Evolutionary conservation across 805 yeast genomes (phyloP).

Genomic region (Barnettozyma californica): DNA sequence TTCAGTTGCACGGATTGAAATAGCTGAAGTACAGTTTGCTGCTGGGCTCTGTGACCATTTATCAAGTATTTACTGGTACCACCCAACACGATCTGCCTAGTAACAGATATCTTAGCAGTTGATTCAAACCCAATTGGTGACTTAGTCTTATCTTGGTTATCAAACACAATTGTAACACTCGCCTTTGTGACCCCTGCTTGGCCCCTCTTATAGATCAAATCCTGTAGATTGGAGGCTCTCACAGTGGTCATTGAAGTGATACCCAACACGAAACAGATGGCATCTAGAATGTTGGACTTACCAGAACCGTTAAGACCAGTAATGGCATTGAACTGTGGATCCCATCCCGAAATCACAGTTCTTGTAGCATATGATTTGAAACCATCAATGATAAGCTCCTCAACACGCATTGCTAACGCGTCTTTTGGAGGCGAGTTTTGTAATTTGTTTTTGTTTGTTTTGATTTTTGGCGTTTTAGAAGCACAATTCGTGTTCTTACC

Average conservation of each 20-base stretch:
- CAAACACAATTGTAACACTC: constrained; percentile 92
- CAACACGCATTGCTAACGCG: constrained; percentile 44
- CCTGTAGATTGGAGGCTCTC: constrained; percentile 89
- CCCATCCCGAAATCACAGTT: constrained; percentile 95
- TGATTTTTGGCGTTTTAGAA: neutral
- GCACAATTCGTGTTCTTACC: neutral
- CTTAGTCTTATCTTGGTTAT: constrained; percentile 67
- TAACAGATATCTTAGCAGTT: constrained; percentile 74
- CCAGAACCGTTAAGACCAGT: constrained; percentile 98
- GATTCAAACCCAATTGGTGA: constrained; percentile 88
- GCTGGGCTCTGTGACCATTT: constrained; percentile 96
- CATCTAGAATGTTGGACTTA: constrained; percentile 91
- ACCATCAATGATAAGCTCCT: constrained; percentile 93
- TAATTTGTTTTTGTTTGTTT: constrained; percentile 1
- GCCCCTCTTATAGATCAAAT: constrained; percentile 92
- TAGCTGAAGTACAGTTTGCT: constrained; percentile 80
- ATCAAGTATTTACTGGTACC: constrained; percentile 89
- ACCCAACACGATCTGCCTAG: constrained; percentile 86
- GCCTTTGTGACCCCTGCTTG: constrained; percentile 98
- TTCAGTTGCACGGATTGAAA: constrained; percentile 94
- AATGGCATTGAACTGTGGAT: constrained; percentile 92
- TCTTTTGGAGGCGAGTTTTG: neutral
- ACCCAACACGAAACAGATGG: constrained; percentile 97
- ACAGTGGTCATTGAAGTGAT: constrained; percentile 93
- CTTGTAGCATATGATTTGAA: constrained; percentile 96